Base-by-base conservation (phyloP, 2,329 filamentous ascomycete genomes). In the Botryotinia convoluta region DNA sequence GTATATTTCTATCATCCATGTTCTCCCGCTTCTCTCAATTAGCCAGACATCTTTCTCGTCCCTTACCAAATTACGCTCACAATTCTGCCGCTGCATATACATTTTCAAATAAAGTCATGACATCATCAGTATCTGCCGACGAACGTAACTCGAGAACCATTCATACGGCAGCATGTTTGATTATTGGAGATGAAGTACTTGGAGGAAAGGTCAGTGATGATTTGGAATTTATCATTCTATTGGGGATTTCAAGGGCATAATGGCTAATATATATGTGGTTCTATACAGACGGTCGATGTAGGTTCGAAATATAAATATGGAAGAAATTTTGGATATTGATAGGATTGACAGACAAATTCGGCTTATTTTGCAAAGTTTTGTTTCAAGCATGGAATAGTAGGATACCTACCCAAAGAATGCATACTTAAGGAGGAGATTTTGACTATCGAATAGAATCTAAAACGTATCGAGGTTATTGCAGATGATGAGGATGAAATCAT, bases 181-280 rank as follows among this genome's bases (percentile, higher is more conserved):
- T 99, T 74, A 98, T 99, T 79, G 95, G 95, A n/a, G 95, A 98
- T 83, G 95, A 98, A 83, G 94, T 98, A 8, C 86, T 98, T 6
- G 95, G 94, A 35, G 95, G 96, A 79, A 98, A 98, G 91, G 95
- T 94, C 2, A 45, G 70, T 72, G n/a, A 16, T 32, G 14, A 26
- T 3, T 35, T 82, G 76, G 85, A 80, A 39, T 76, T 29, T 29
- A 57, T 26, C 5, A 32, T 64, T 45, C 45, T 14, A 29, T 39
- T 57, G 22, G 9, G 45, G 37, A 14, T 54, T 32, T 20, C 20
- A 20, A 12, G 59, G 32, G 16, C 69, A 83, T 81, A 82, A 81
- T 64, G 64, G 76, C 78, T 79, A 73, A 73, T 59, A 8, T 35
- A 73, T n/a, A 12, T 37, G 37, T 72, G 42, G 4, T 61, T 70